These are phyloP conservation scores for Solanum piurae DNA, from an alignment of 257 asterid species.

Conservation along the genomic window DNA sequence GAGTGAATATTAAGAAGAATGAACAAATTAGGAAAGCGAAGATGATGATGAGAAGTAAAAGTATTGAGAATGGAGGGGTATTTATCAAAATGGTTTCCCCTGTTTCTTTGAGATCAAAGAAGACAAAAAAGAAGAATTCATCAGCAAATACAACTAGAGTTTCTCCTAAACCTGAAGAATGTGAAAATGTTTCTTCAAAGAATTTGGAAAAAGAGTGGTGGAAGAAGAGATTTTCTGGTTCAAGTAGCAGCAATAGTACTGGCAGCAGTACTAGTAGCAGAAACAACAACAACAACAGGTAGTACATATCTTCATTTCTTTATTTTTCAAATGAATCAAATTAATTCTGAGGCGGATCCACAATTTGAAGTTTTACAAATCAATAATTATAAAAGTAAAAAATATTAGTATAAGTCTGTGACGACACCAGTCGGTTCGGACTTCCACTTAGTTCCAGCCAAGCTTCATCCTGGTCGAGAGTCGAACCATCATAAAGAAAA, in stretches of 20 bases:
- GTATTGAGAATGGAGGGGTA: constrained; percentile 41
- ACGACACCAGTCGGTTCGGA: no score
- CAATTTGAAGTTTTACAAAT: rapidly evolving
- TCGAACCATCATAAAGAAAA: not conserved
- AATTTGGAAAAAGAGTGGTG: constrained; percentile 60
- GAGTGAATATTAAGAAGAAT: constrained; percentile 14
- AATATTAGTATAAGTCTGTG: no score
- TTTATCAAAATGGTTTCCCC: constrained; percentile 61
- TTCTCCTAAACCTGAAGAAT: constrained; percentile 36
- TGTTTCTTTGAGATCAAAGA: constrained; percentile 25
- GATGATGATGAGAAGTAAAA: constrained; percentile 18
- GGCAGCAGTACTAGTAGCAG: constrained; percentile 8
- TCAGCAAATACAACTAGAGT: constrained; percentile 14
- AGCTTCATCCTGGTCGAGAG: no score
- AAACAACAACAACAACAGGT: constrained; percentile 3
- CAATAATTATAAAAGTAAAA: not conserved
- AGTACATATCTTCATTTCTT: not conserved
- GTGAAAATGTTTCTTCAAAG: constrained; percentile 12
- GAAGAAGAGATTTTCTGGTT: constrained; percentile 50
- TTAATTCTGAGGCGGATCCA: not conserved
- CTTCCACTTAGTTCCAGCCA: no score
- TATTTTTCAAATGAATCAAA: not conserved
- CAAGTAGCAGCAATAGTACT: constrained; percentile 31
- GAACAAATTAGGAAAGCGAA: constrained; percentile 18
- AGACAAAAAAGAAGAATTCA: constrained; percentile 7